Conservation (phyloP, 2,329 filamentous ascomycete species). For the Colletotrichum sidae region DNA sequence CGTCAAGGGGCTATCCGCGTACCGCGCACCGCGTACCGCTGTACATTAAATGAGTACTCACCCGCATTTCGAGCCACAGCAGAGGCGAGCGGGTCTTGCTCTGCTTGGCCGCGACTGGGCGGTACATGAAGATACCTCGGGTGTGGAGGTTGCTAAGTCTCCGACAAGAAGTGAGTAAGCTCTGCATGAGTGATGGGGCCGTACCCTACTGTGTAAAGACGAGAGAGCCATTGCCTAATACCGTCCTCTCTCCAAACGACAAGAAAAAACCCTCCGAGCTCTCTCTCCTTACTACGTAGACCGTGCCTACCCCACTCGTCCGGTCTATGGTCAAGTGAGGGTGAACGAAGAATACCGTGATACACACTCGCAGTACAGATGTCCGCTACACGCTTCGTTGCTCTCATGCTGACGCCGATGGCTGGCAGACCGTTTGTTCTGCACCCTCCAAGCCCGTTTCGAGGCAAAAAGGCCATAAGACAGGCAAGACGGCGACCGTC, state of each 20-base stretch:
- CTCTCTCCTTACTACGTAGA: not conserved
- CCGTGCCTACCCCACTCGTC: conserved; percentile 20
- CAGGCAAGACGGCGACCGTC: not conserved
- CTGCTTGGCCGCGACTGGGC: conserved; percentile 15
- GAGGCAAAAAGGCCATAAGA: not conserved
- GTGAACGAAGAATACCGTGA: too few species aligned
- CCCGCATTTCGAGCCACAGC: too few species aligned
- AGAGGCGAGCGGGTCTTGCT: conserved; percentile 15
- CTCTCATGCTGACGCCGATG: conserved; percentile 2
- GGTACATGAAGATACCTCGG: conserved; percentile 34
- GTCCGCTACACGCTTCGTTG: not conserved
- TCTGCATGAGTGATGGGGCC: conserved; percentile 30
- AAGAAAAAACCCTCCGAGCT: conserved; percentile 7
- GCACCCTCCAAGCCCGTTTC: conserved; percentile 13
- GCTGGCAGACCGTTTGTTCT: not conserved
- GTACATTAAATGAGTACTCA: too few species aligned
- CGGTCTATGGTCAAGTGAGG: not conserved
- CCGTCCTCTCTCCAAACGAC: conserved; percentile 12
- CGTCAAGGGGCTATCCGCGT: conserved; percentile 21
- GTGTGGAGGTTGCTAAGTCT: conserved; percentile 32
- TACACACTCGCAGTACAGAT: not conserved
- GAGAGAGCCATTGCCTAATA: too few species aligned
- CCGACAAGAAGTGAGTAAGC: conserved; percentile 36
- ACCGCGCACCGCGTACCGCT: too few species aligned
- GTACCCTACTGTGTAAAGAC: too few species aligned